These are phyloP conservation scores for Xylaria acuta DNA, from an alignment of 495 filamentous ascomycete species.

Conservation along the genomic window DNA sequence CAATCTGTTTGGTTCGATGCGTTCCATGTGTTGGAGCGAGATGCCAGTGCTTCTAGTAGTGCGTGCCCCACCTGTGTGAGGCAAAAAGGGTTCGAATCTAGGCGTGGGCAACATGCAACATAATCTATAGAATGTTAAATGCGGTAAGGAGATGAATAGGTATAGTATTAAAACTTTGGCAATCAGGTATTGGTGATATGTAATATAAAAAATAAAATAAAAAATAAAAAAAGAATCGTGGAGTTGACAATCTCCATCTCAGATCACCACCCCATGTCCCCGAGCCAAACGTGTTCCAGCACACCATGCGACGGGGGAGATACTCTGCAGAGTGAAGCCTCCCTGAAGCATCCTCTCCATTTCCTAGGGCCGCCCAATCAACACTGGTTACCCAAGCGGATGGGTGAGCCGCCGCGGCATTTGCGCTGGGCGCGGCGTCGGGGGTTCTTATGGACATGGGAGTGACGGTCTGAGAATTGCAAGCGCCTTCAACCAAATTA, in stretches of 20 bases:
- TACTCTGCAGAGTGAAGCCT: slow-evolving; percentile 61
- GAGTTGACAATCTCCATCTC: slow-evolving; percentile 58
- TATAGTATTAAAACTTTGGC: too few species aligned
- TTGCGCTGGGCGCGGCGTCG: slow-evolving; percentile 57
- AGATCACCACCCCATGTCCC: slow-evolving; percentile 52
- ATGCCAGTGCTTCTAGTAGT: too few species aligned
- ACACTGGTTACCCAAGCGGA: slow-evolving; percentile 60
- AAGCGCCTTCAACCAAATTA: slow-evolving; percentile 54
- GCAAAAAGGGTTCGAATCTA: slow-evolving; percentile 17
- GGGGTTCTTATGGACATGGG: slow-evolving; percentile 58
- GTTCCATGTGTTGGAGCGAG: too few species aligned
- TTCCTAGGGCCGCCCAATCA: slow-evolving; percentile 55
- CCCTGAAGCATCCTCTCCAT: slow-evolving; percentile 57
- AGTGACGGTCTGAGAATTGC: slow-evolving; percentile 48
- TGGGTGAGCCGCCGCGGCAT: slow-evolving; percentile 57
- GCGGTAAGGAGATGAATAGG: too few species aligned
- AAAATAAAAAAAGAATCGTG: slow-evolving; percentile 45
- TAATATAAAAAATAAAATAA: slow-evolving; percentile 36
- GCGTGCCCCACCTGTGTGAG: not conserved
- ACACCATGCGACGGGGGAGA: slow-evolving; percentile 60
- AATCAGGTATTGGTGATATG: too few species aligned
- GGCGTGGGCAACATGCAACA: not conserved
- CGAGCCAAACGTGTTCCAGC: slow-evolving; percentile 58
- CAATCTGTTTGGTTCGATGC: too few species aligned
- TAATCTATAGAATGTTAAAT: too few species aligned